phyloP scores from a whole-genome alignment of 1,284 basidiomycete genomes.

The Cutaneotrichosporon cyanovorans region DNA sequence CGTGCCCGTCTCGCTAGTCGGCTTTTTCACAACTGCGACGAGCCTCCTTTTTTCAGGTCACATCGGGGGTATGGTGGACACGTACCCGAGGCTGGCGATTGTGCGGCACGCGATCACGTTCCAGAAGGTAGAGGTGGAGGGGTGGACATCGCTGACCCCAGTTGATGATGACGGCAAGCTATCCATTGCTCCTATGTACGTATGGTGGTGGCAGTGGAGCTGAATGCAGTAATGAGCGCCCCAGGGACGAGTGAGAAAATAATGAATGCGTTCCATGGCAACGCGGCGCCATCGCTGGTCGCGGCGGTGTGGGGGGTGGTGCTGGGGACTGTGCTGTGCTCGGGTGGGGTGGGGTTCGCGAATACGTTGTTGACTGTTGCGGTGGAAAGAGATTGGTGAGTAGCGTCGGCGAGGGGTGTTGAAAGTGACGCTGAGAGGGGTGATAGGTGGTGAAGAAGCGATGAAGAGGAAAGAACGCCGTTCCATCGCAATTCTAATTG shows the following conservation, averaged over 20 bases:
- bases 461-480: too few species aligned
- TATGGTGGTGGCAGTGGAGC: too few species aligned
- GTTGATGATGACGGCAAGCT: slow-evolving; percentile 20
- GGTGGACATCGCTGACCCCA: not conserved
- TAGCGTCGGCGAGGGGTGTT: not conserved
- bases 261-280: slow-evolving; percentile 22
- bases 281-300: slow-evolving; percentile 1
- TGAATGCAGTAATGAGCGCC: too few species aligned
- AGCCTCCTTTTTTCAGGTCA: slow-evolving; percentile 42
- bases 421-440: too few species aligned
- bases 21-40: slow-evolving; percentile 44
- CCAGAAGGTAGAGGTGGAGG: slow-evolving; percentile 42
- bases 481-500: too few species aligned
- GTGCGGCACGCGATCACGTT: slow-evolving; percentile 40
- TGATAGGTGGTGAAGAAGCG: too few species aligned
- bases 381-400: slow-evolving; percentile 49
- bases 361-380: slow-evolving; percentile 48
- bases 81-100: slow-evolving; percentile 21
- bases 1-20: slow-evolving; percentile 48
- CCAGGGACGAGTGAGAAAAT: too few species aligned
- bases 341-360: slow-evolving; percentile 37
- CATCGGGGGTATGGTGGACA: slow-evolving; percentile 47
- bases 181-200: slow-evolving; percentile 41
- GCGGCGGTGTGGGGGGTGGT: slow-evolving; percentile 30
- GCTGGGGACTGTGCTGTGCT: slow-evolving; percentile 36